These are phyloP conservation scores for Sherardia arvensis DNA, from an alignment of 257 asterid species.

Conservation along the genomic window DNA sequence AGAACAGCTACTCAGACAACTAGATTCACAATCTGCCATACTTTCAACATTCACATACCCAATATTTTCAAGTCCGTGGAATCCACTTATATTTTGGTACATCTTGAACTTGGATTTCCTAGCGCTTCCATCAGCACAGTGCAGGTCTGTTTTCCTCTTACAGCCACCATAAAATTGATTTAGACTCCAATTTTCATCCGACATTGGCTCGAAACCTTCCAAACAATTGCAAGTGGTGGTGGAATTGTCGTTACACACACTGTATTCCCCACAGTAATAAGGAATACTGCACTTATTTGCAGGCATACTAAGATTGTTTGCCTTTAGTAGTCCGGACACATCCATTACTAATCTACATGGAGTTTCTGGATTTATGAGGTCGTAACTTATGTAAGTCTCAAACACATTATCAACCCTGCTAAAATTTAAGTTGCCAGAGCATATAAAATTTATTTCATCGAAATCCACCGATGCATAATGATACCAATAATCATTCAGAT, in stretches of 20 bases:
- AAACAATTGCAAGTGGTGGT: conserved; percentile 32
- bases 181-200: conserved; percentile 21
- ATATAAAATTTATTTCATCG: too few species aligned
- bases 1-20: too few species aligned
- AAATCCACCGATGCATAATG: too few species aligned
- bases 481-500: conserved; percentile 43
- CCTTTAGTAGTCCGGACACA: conserved; percentile 34
- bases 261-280: conserved; percentile 27
- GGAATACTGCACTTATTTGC: too few species aligned
- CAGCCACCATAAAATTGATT: conserved; percentile 39
- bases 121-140: too few species aligned
- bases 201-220: conserved; percentile 20
- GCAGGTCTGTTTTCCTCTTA: too few species aligned
- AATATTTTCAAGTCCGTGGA: too few species aligned
- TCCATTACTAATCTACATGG: conserved; percentile 32
- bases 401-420: not conserved
- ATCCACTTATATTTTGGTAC: too few species aligned
- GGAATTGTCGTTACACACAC: conserved; percentile 23
- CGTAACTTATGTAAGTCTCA: conserved; percentile 37
- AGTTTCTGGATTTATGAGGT: not conserved
- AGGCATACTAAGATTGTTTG: not conserved
- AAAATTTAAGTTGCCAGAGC: too few species aligned
- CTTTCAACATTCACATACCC: too few species aligned
- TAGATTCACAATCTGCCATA: too few species aligned
- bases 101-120: too few species aligned